A percentile compares a stretch with the other conserved stretches of the same genome.
phyloP scores from a whole-genome alignment of 2,329 filamentous ascomycete genomes.

The Epichloe bromicola region DNA sequence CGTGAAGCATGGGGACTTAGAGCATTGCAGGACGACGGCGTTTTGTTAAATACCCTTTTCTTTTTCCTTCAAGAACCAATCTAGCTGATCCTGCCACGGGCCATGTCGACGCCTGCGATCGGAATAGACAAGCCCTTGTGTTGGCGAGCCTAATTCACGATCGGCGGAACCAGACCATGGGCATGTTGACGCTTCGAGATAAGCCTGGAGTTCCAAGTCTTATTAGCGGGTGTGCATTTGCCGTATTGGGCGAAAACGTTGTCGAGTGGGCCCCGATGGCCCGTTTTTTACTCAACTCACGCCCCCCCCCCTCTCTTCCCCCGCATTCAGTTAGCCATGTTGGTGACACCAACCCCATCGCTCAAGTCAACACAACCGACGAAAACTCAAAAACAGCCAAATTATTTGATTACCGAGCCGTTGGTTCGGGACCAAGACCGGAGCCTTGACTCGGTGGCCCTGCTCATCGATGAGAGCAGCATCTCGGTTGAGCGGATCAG shows the following conservation, averaged over 20 bases:
- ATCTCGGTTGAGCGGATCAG: conserved; percentile 3
- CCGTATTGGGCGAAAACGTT: conserved; percentile 53
- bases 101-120: neutral
- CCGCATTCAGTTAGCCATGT: too few species aligned
- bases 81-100: neutral
- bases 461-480: conserved; percentile 38
- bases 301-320: too few species aligned
- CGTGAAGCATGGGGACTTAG: too few species aligned
- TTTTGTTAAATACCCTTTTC: neutral
- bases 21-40: neutral
- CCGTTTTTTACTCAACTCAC: too few species aligned
- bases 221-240: neutral
- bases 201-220: neutral
- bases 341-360: too few species aligned
- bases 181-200: neutral
- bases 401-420: too few species aligned
- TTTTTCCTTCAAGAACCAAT: neutral
- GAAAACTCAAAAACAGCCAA: too few species aligned
- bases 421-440: too few species aligned
- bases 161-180: too few species aligned
- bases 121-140: neutral
- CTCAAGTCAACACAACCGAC: too few species aligned
- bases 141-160: neutral
- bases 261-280: conserved; percentile 49
- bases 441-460: conserved; percentile 10